Evolutionary conservation across 2,329 filamentous ascomycete species (phyloP), one percentile per base, ranked within the genome.

Genomic region (Pestalotiopsis sp.): DNA sequence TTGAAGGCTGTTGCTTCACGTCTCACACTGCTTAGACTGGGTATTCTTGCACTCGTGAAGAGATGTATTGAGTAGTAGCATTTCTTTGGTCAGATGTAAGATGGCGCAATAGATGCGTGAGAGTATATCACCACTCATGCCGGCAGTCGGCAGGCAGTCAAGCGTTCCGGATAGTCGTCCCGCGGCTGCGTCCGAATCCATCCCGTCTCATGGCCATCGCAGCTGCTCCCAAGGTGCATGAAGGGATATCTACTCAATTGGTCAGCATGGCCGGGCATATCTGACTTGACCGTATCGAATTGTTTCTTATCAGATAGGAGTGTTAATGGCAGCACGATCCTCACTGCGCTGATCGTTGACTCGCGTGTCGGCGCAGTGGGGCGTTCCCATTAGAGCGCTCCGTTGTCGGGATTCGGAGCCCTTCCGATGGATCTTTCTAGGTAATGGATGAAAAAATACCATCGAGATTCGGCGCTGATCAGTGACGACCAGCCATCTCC

Each of bases 351-450:
- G 31, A 36, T 20, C 20, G 6, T n/a, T 52, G 45, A 52, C 45
- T 52, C 45, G 45, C 20, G 17, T 12, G 45, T 52, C 45, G 45
- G 14, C 45, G 45, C 17, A 20, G 45, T 52, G 45, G 45, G 17
- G 17, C 45, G 6, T 23, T 52, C 3, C 45, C 45, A n/a, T 9
- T n/a, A 27, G 57, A 36, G 27, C 4, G 57, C 57, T 59, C 57
- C 57, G 57, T 59, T 59, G 57, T 59, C 57, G 27, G 27, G 57
- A 59, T 27, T 59, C 57, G 57, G 57, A 59, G 57, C 23, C 14
- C 27, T 59, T 59, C 57, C 57, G 57, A 59, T 59, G 57, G 57
- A 27, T 27, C 23, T 59, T 59, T 27, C 45, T 52, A 52, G 45
- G 45, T 52, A 52, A 52, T 52, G 11, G 45, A 52, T 52, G n/a